These are phyloP conservation scores for Monilinia laxa DNA, from an alignment of 2,329 filamentous ascomycete genomes.

Conservation along the genomic window DNA sequence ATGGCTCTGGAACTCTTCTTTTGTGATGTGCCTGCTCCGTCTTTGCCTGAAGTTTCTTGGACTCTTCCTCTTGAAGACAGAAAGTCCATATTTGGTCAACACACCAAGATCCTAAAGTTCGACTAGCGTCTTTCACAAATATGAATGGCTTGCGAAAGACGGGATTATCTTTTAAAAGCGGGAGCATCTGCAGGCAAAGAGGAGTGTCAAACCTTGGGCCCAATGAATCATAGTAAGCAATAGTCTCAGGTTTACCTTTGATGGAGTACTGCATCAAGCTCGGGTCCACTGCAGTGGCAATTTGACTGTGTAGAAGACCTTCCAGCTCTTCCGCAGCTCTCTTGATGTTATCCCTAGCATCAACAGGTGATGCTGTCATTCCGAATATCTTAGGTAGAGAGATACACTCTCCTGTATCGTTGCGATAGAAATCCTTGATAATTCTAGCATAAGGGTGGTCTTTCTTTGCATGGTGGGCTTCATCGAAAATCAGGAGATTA, in stretches of 20 bases:
- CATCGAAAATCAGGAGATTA: conserved; percentile 90
- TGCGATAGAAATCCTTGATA: conserved; percentile 79
- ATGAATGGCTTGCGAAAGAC: conserved; percentile 43
- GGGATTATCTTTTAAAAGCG: conserved; percentile 49
- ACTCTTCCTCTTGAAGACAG: conserved; percentile 61
- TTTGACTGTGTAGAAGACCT: conserved; percentile 72
- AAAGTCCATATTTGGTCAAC: conserved; percentile 79
- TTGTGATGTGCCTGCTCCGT: conserved; percentile 47
- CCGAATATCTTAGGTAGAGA: conserved; percentile 78
- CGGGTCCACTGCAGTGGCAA: conserved; percentile 71
- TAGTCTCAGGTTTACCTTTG: conserved; percentile 58
- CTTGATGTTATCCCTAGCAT: conserved; percentile 72
- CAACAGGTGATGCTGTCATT: conserved; percentile 95
- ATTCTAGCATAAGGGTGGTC: conserved; percentile 88
- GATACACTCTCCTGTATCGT: conserved; percentile 43
- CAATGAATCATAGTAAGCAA: conserved; percentile 54
- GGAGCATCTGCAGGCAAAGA: conserved; percentile 59
- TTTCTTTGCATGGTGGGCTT: conserved; percentile 95
- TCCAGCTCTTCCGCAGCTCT: conserved; percentile 74
- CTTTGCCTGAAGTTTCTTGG: conserved; percentile 59
- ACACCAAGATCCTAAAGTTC: conserved; percentile 78
- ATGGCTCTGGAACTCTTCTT: conserved; percentile 33
- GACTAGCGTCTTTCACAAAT: conserved; percentile 59
- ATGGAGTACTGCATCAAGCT: conserved; percentile 58
- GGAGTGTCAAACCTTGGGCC: conserved; percentile 58